phyloP scores from a whole-genome alignment of 2,329 filamentous ascomycete genomes.

The Fusarium sp. region DNA sequence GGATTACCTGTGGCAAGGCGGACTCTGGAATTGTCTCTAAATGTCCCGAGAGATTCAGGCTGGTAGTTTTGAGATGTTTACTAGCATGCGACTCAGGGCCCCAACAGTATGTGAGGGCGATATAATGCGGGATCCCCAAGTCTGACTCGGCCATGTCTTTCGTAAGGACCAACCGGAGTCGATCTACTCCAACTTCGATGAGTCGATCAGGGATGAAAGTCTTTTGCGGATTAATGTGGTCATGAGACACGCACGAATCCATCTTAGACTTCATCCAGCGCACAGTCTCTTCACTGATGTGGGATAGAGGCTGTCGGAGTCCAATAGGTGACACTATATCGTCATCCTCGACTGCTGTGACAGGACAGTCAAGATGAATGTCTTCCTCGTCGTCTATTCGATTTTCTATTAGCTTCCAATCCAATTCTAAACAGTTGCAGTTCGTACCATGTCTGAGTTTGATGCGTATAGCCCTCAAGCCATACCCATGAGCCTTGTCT shows the following conservation, averaged over 20 bases:
- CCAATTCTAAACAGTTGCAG: neutral
- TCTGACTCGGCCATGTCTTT: neutral
- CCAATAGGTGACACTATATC: neutral
- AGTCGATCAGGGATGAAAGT: neutral
- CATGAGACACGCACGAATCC: neutral
- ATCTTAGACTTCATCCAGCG: neutral
- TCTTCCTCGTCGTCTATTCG: neutral
- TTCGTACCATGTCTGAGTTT: neutral
- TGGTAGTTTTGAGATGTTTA: neutral
- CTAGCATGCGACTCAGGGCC: neutral
- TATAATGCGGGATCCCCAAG: neutral
- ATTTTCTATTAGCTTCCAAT: neutral
- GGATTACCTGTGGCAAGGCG: neutral
- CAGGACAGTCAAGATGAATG: neutral
- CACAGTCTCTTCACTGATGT: neutral
- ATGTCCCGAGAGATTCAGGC: neutral
- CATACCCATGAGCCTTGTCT: neutral
- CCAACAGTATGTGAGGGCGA: neutral
- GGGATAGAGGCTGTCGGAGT: neutral
- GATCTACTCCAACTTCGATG: neutral
- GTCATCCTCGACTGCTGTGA: neutral
- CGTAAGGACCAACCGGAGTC: neutral
- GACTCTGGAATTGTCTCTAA: neutral
- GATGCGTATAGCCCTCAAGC: neutral
- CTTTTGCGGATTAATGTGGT: neutral